Evolutionary conservation across 2,329 filamentous ascomycete genomes (phyloP).

Genomic region (Xylariomycetidae sp.): DNA sequence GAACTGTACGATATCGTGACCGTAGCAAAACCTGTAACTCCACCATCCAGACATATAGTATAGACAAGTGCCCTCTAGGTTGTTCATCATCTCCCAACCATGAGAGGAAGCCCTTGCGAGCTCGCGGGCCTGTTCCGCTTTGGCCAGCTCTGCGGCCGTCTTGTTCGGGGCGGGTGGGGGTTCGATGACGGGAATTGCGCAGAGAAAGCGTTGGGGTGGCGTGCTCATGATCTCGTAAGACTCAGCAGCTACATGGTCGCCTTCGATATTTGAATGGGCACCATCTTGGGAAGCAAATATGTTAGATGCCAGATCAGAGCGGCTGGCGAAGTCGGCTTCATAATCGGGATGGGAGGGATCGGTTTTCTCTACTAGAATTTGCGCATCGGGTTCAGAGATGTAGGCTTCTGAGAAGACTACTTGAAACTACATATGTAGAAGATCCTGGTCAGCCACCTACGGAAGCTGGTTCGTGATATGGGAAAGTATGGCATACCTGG

Average conservation of each 20-base stretch:
- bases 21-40: constrained; percentile 94
- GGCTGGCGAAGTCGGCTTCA: constrained; percentile 25
- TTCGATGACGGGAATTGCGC: constrained; percentile 70
- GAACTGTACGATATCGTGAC: constrained; percentile 82
- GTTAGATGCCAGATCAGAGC: constrained; percentile 22
- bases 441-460: too few species aligned
- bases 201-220: constrained; percentile 70
- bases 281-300: constrained; percentile 21
- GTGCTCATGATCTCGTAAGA: constrained; percentile 73
- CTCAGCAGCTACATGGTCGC: constrained; percentile 31
- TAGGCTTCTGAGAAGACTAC: constrained; percentile 70
- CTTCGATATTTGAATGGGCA: constrained; percentile 24
- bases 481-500: constrained; percentile 60
- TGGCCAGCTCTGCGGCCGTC: constrained; percentile 61
- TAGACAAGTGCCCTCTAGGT: constrained; percentile 75
- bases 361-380: constrained; percentile 51
- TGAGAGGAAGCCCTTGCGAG: constrained; percentile 69
- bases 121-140: constrained; percentile 75
- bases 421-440: constrained; percentile 59
- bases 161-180: constrained; percentile 53
- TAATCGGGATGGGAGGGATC: constrained; percentile 33
- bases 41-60: constrained; percentile 86
- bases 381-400: constrained; percentile 66
- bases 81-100: constrained; percentile 74
- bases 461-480: too few species aligned